Conservation (phyloP, 768 basidiomycete genomes). For the Epithele typhae region DNA sequence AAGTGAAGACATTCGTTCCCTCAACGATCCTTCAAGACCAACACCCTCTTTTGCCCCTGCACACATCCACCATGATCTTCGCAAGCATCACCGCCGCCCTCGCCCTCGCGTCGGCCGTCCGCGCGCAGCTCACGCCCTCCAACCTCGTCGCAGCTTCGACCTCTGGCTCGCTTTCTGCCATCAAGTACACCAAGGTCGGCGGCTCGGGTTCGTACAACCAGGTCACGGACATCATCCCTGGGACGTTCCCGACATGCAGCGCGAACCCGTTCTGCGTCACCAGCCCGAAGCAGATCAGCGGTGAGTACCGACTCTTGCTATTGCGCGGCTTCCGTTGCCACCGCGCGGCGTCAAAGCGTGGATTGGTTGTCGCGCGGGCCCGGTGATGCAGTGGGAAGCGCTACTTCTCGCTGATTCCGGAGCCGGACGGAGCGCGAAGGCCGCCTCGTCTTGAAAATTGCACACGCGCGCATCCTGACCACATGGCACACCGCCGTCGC, state of each 20-base stretch:
- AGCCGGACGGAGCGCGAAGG: too few relatives aligned
- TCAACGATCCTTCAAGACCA: conserved; percentile 2
- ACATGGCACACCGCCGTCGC: too few relatives aligned
- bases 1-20: too few relatives aligned
- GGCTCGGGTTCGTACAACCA: conserved; percentile 22
- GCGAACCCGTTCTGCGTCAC: conserved; percentile 21
- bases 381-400: too few relatives aligned
- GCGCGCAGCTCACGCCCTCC: conserved; percentile 15
- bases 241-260: conserved; percentile 22
- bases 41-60: conserved; percentile 1
- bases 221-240: conserved; percentile 25
- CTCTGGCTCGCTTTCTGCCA: conserved; percentile 21
- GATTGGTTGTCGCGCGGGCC: too few relatives aligned
- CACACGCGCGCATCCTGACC: too few relatives aligned
- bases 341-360: too few relatives aligned
- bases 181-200: conserved; percentile 26
- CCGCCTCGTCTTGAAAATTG: too few relatives aligned
- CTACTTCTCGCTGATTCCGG: too few relatives aligned
- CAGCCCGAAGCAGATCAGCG: conserved; percentile 15
- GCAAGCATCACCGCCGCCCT: too few relatives aligned
- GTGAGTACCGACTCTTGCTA: conserved; percentile 2
- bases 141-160: conserved; percentile 15
- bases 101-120: conserved; percentile 8
- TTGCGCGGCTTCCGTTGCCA: too few relatives aligned
- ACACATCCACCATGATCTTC: conserved; percentile 7